Evolutionary conservation across 345 rosid species (phyloP).

Genomic region (Eucalyptus guilfoylei): DNA sequence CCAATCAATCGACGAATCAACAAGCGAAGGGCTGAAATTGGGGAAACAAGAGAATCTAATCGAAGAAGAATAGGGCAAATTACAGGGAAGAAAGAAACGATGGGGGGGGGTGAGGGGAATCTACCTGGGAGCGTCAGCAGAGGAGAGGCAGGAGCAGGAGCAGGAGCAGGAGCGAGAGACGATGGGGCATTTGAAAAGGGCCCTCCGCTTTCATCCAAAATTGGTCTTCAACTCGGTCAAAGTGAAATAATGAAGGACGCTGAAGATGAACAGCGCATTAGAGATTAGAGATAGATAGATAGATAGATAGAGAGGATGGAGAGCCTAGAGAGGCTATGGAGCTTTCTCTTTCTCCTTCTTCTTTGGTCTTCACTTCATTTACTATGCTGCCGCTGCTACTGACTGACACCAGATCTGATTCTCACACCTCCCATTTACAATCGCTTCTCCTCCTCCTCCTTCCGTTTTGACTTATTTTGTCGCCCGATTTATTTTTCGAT

Average conservation of each 20-base stretch:
- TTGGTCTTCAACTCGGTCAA: background rate
- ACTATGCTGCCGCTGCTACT: background rate
- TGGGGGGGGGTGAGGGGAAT: background rate
- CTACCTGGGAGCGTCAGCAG: background rate
- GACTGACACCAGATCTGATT: background rate
- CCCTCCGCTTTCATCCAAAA: background rate
- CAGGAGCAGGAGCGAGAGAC: background rate
- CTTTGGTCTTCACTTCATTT: background rate
- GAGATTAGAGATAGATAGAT: too few relatives aligned
- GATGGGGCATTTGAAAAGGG: background rate
- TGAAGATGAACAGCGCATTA: too few relatives aligned
- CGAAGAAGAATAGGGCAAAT: background rate
- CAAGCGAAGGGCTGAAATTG: background rate
- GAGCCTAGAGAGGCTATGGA: background rate
- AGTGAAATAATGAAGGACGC: background rate
- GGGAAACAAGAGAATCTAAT: background rate
- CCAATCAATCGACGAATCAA: background rate
- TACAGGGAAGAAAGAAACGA: background rate
- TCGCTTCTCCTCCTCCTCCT: background rate
- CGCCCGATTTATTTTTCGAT: background rate
- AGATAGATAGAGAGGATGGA: background rate
- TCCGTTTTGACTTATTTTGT: background rate
- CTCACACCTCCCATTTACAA: background rate
- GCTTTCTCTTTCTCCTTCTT: background rate
- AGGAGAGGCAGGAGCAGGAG: background rate